Evolutionary conservation across 179 eudicot species (phyloP), one percentile per base, ranked within the genome.

Genomic region (Camellia oleifera): DNA sequence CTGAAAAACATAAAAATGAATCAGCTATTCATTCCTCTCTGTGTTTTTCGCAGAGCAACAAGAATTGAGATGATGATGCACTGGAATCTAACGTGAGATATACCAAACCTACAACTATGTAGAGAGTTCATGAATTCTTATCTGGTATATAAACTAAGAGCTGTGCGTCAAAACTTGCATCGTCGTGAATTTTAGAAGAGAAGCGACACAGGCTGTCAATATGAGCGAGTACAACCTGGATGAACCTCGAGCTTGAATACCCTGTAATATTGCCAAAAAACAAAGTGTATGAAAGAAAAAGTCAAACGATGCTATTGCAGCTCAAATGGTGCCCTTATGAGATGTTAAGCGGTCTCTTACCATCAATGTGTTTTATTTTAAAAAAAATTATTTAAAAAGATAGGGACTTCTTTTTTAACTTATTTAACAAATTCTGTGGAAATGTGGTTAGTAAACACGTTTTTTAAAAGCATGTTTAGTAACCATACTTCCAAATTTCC

Each of bases 121-220:
- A 32, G n/a, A 52, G 57, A 75, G 61, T n/a, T 50, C 65, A 57
- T 80, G 64, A 72, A 79, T 72, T 71, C 81, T 73, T 45, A 67
- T 68, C 58, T 75, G 11, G 69, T 75, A 20, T 8, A 60, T 75
- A 71, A 45, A 52, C 45, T 40, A 69, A 74, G 69, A 76, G 76
- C 40, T 32, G 40, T 32, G 53, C 56, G 23, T 69, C 61, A 69
- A 57, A 74, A 45, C 54, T 61, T 62, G 53, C 12, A 7, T 2
- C 6, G 40, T 87, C 87, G 82, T 58, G 74, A 81, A 82, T 85
- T 84, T 58, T 78, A 62, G 7, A 85, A 81, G 82, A 84, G 79
- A 45, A 84, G 77, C 60, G 79, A 77, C 53, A 78, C 76, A 82
- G 71, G 81, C 54, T 1, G 67, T 61, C 32, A 66, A 81, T 56